Evolutionary conservation across 768 basidiomycete genomes (phyloP), one percentile per base, ranked within the genome.

Genomic region (Floccularia luteovirens): DNA sequence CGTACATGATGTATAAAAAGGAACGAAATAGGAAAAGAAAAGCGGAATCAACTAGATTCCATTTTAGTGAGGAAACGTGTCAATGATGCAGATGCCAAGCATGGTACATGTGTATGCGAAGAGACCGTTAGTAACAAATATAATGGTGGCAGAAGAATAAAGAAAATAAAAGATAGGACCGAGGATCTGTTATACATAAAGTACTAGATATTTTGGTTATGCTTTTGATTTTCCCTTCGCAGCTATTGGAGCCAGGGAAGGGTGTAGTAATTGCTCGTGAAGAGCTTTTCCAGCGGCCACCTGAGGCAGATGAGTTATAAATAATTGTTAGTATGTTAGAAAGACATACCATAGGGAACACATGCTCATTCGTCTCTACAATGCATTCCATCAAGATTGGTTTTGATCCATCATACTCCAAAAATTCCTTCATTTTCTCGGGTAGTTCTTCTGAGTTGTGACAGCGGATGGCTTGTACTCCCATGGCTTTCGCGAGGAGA

Each of bases 401-500:
- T 62, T 77, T 83, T 42, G 72, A 74, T 43, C 76, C 80, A 49
- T 94, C 88, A 57, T 93, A 94, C 66, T 93, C 93, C 48, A 99
- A 70, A 67, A 99, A 93, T 72, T 97, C 92, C 70, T 92, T 92
- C 94, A 99, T 98, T 74, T 87, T 96, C 24, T 75, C 78, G 0
- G 91, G 90, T 6, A 99, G 72, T 40, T 99, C 92, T 31, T 72
- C 80, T 1, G 71, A 56, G 21, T 55, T 74, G 36, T 67, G 62
- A 58, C 83, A 89, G 44, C 89, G 75, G 51, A 98, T 79, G 16
- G 87, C 93, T 53, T 96, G 90, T 20, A 93, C 87, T 39, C 82
- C 77, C 93, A 98, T 98, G 3, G 93, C 72, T 50, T 81, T 67
- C 13, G 94, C 89, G 24, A 99, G 79, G 48, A 77, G 71, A 51